phyloP scores from a whole-genome alignment of 2,329 filamentous ascomycete species.

The Pyrenochaeta sp. region DNA sequence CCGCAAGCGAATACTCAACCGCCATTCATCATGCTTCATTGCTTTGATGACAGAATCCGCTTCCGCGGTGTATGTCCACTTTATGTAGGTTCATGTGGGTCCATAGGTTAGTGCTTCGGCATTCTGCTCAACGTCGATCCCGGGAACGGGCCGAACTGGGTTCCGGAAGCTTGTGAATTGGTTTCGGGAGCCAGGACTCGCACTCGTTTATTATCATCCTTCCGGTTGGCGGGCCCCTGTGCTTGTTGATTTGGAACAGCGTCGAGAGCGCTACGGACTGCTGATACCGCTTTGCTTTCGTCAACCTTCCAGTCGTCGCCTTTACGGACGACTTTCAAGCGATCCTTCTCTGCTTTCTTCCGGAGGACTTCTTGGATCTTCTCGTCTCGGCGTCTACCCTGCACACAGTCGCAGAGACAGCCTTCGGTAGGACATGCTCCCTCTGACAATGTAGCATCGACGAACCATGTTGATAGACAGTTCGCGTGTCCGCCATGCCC shows the following conservation, averaged over 20 bases:
- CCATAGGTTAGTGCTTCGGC: slow-evolving; percentile 6
- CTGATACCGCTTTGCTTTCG: slow-evolving; percentile 55
- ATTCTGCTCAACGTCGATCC: slow-evolving; percentile 15
- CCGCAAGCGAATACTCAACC: slow-evolving; percentile 1
- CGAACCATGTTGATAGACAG: slow-evolving; percentile 66
- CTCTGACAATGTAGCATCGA: slow-evolving; percentile 54
- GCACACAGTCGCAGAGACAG: slow-evolving; percentile 67
- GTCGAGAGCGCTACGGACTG: slow-evolving; percentile 46
- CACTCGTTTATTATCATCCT: slow-evolving; percentile 40
- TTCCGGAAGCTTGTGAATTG: slow-evolving; percentile 3
- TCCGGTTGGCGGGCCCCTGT: slow-evolving; percentile 20
- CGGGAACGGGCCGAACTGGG: slow-evolving; percentile 16
- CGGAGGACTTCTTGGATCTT: slow-evolving; percentile 40
- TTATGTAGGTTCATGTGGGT: neutral
- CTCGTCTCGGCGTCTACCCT: slow-evolving; percentile 53
- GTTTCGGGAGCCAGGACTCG: slow-evolving; percentile 36
- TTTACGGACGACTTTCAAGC: slow-evolving; percentile 44
- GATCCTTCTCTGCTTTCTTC: slow-evolving; percentile 46
- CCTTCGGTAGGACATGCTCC: slow-evolving; percentile 67
- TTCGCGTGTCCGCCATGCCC: slow-evolving; percentile 67
- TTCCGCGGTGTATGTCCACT: neutral
- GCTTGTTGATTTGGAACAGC: slow-evolving; percentile 26
- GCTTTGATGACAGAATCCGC: slow-evolving; percentile 5
- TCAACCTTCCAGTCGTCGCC: slow-evolving; percentile 54
- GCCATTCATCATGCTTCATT: neutral